A percentile compares a stretch with the other conserved stretches of the same genome.
Conservation (phyloP, 169 alveolate species). For the Plasmodium falciparum region DNA sequence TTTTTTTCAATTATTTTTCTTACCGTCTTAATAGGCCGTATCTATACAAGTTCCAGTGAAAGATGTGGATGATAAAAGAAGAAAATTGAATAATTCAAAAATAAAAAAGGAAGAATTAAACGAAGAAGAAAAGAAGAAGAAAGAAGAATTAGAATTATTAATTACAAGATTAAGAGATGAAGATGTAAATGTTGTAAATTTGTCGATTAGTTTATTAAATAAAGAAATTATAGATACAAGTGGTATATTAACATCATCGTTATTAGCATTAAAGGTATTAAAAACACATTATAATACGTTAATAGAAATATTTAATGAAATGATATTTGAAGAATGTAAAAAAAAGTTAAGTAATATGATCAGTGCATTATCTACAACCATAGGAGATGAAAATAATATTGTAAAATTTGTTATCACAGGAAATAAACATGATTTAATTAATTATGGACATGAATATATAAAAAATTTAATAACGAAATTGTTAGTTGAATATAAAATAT, state of each 20-base stretch:
- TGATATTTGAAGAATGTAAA: conserved; percentile 73
- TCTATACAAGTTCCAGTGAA: conserved; percentile 70
- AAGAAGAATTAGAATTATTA: conserved; percentile 67
- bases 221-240: conserved; percentile 71
- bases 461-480: conserved; percentile 58
- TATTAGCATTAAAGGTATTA: conserved; percentile 51
- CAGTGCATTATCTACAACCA: conserved; percentile 75
- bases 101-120: conserved; percentile 64
- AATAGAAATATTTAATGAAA: conserved; percentile 44
- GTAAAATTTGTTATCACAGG: conserved; percentile 59
- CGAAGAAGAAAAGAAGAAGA: conserved; percentile 73
- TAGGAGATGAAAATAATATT: conserved; percentile 72
- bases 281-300: conserved; percentile 43
- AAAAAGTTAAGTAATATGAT: conserved; percentile 67
- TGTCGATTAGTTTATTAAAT: conserved; percentile 45
- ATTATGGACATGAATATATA: conserved; percentile 73
- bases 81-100: conserved; percentile 16
- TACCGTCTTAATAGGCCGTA: conserved; percentile 28
- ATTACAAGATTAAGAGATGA: conserved; percentile 53
- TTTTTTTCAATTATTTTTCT: neutral
- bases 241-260: conserved; percentile 62
- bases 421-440: conserved; percentile 47
- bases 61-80: conserved; percentile 54
- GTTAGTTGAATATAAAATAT: conserved; percentile 36
- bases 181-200: conserved; percentile 35